Percentiles rank a stretch among this genome's conserved stretches.
Conservation (phyloP, 225 moss, liverwort and hornwort species). For the Takakia lepidozioides region DNA sequence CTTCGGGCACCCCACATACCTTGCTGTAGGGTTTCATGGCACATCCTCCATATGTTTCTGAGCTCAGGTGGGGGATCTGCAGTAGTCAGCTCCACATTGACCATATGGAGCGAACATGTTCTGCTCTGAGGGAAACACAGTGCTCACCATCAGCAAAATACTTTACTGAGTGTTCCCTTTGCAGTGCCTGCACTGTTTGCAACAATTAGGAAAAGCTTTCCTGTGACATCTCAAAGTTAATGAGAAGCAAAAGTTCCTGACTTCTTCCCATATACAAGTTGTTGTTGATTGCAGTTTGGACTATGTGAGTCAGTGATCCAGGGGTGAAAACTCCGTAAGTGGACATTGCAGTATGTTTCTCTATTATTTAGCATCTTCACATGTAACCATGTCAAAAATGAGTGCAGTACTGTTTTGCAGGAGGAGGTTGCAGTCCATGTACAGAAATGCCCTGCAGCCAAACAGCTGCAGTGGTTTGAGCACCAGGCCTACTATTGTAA, state of each 20-base stretch:
- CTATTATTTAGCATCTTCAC: neutral
- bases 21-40: too few species aligned
- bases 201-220: too few species aligned
- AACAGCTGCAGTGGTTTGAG: constrained; percentile 58
- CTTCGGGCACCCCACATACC: too few species aligned
- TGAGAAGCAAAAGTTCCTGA: neutral
- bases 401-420: constrained; percentile 60
- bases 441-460: constrained; percentile 63
- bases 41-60: too few species aligned
- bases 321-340: constrained; percentile 2
- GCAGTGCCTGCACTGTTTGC: too few species aligned
- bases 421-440: constrained; percentile 54
- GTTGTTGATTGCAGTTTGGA: neutral
- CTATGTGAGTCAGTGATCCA: neutral
- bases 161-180: too few species aligned
- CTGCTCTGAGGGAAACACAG: too few species aligned
- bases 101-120: too few species aligned
- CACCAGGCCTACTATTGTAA: constrained; percentile 52
- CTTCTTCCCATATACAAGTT: neutral
- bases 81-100: too few species aligned
- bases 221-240: too few species aligned
- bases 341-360: neutral
- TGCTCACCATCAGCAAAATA: too few species aligned
- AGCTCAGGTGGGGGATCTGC: too few species aligned
- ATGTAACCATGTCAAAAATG: constrained; percentile 10